phyloP scores from a whole-genome alignment of 2,329 filamentous ascomycete species.

The Verticillium klebahnii region DNA sequence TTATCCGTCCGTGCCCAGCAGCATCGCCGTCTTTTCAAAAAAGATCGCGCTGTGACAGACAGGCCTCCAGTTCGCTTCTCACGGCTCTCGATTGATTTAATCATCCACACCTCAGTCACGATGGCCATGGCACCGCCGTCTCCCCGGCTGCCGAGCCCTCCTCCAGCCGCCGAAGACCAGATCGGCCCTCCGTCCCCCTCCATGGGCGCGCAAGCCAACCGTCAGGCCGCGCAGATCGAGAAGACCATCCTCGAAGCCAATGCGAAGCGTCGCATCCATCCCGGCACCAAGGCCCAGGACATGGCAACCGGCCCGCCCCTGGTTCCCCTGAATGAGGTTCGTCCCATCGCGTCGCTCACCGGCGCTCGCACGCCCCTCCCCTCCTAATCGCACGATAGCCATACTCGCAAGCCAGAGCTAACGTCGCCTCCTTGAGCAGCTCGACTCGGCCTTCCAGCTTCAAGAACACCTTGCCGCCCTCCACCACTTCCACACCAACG shows the following conservation, averaged over 20 bases:
- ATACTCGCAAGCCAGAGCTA: background rate
- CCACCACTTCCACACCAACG: slow-evolving; percentile 72
- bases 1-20: background rate
- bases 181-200: slow-evolving; percentile 74
- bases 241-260: slow-evolving; percentile 64
- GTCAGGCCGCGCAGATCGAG: slow-evolving; percentile 58
- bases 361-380: background rate
- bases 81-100: background rate
- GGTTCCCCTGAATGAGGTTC: slow-evolving; percentile 77
- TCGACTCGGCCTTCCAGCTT: slow-evolving; percentile 94
- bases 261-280: slow-evolving; percentile 79
- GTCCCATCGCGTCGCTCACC: slow-evolving; percentile 17
- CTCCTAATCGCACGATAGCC: background rate
- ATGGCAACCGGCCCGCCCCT: slow-evolving; percentile 91
- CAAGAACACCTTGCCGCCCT: slow-evolving; percentile 95
- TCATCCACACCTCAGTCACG: slow-evolving; percentile 12
- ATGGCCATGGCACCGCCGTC: slow-evolving; percentile 69
- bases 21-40: background rate
- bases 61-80: background rate
- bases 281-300: slow-evolving; percentile 84
- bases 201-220: slow-evolving; percentile 48
- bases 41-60: background rate
- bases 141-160: slow-evolving; percentile 89
- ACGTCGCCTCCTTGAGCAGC: slow-evolving; percentile 43
- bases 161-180: slow-evolving; percentile 92